phyloP scores from a whole-genome alignment of 2,329 filamentous ascomycete species.

The Aplosporella prunicola region DNA sequence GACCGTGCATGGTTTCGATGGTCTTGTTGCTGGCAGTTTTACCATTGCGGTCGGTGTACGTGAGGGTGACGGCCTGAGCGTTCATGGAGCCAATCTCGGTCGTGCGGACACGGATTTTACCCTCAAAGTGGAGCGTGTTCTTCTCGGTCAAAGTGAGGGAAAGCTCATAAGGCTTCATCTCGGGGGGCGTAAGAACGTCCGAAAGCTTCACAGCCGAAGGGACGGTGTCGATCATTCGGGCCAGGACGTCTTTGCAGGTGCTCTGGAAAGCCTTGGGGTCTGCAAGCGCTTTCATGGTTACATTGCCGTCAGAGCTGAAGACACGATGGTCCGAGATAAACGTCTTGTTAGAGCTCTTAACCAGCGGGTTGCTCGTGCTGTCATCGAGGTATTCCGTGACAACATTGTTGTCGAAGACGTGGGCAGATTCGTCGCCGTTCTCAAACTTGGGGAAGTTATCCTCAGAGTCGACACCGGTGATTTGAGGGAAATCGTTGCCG shows the following conservation, averaged over 20 bases:
- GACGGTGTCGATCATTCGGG: slow-evolving; percentile 9
- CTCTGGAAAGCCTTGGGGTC: slow-evolving; percentile 1
- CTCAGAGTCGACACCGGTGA: slow-evolving; percentile 1
- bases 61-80: slow-evolving; percentile 1
- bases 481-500: slow-evolving; percentile 5
- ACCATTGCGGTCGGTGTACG: background rate
- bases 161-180: slow-evolving; percentile 1
- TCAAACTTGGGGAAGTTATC: slow-evolving; percentile 9
- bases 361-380: background rate
- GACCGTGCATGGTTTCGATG: slow-evolving; percentile 2
- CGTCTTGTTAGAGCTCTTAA: background rate
- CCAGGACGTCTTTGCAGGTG: slow-evolving; percentile 1
- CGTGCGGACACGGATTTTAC: slow-evolving; percentile 7
- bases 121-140: background rate
- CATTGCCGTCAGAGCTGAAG: slow-evolving; percentile 8
- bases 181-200: background rate
- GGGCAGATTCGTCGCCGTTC: background rate
- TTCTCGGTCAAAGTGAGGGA: background rate
- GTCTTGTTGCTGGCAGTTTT: background rate
- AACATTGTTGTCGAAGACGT: slow-evolving; percentile 6
- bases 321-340: slow-evolving; percentile 8
- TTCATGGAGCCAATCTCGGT: background rate
- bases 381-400: slow-evolving; percentile 9
- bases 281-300: slow-evolving; percentile 3
- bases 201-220: background rate